Evolutionary conservation across 768 basidiomycete genomes (phyloP), one percentile per base, ranked within the genome.

Genomic region (Hygrocybe coccinea): DNA sequence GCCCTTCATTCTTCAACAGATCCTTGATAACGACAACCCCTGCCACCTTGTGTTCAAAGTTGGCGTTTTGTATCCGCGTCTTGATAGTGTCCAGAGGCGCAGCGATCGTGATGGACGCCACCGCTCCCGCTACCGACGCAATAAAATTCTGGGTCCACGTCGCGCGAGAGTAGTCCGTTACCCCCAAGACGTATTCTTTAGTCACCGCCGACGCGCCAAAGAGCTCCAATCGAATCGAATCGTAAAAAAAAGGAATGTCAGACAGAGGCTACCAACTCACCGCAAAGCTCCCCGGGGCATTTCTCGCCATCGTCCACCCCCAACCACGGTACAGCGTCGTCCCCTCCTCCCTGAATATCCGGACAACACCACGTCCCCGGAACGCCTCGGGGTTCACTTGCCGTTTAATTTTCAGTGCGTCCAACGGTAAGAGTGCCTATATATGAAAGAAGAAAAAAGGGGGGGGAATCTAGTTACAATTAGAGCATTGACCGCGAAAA

Each of bases 231-330:
- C n/a, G 17, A 22, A n/a, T 24, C n/a, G n/a, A n/a, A n/a, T n/a
- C n/a, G n/a, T n/a, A n/a, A n/a, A n/a, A n/a, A n/a, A 43, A 12
- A 8, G 8, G 24, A 36, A 41, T 5, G 35, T 11, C 25, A 24
- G 12, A 3, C 24, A 29, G 3, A 29, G 8, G 8, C 8, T 29
- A 29, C 4, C 6, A 4, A 37, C 89, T 59, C 65, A 95, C 94
- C 53, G 95, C 91, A 64, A 99, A 99, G 51, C 82, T 85, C 10
- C 95, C 95, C 0, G 95, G 95, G 1, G 95, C 95, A 63, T 99
- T 99, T 52, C 95, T 84, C 2, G 94, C 95, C 81, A 97, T 87
- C 21, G 95, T 98, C 95, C 95, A 98, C 44, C 95, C 95, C 92
- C 95, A 97, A 25, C 95, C 95, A 59, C 94, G 86, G 73, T 99